Evolutionary conservation across 163 green algal species (phyloP).

Genomic region (Coccomyxa subellipsoidea): DNA sequence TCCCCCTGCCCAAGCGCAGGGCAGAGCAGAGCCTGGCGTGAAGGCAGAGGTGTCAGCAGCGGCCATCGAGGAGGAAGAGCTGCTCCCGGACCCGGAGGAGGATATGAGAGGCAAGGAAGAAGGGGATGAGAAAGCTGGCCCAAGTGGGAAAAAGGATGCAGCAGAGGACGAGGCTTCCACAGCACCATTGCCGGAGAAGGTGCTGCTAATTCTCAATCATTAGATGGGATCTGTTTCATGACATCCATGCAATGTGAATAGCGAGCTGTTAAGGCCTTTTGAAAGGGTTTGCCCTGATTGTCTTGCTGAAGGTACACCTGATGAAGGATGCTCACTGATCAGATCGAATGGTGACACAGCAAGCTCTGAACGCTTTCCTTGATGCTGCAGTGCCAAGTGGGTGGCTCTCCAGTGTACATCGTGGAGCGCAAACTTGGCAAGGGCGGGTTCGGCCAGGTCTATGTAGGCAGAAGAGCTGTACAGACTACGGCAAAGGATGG

Average conservation of each 20-base stretch:
- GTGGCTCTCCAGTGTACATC: slow-evolving; percentile 90
- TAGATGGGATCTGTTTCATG: not conserved
- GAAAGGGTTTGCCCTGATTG: not conserved
- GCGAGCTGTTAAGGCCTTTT: not conserved
- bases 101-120: slow-evolving; percentile 1
- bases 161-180: slow-evolving; percentile 64
- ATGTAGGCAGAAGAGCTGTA: slow-evolving; percentile 66
- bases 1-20: not conserved
- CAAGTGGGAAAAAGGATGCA: slow-evolving; percentile 30
- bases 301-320: no score
- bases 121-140: slow-evolving; percentile 18
- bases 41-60: not conserved
- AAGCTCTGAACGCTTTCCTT: not conserved
- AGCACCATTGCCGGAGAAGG: slow-evolving; percentile 73
- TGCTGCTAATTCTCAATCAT: slow-evolving; percentile 13
- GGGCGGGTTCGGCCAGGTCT: slow-evolving; percentile 96
- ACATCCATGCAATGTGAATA: not conserved
- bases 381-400: slow-evolving; percentile 77
- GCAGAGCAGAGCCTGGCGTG: not conserved
- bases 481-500: slow-evolving; percentile 59
- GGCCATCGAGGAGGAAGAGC: not conserved
- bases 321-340: no score
- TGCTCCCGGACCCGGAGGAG: not conserved
- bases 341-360: no score
- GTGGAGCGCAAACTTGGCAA: slow-evolving; percentile 97